Base-by-base conservation (phyloP, 2,329 filamentous ascomycete genomes). In the Dactylellina haptotyla region DNA sequence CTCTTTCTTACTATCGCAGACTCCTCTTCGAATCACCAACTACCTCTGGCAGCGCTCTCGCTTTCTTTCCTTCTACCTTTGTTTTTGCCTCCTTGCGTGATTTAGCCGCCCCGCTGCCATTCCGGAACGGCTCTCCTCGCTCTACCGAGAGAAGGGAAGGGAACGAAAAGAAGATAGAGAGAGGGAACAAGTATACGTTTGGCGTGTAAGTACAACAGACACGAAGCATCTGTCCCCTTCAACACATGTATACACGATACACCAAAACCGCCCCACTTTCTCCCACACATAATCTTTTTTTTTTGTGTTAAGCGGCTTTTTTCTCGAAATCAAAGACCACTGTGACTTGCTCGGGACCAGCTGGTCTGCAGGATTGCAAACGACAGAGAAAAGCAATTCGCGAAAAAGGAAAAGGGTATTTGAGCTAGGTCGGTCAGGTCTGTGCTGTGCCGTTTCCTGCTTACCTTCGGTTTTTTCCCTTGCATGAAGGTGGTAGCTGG, bases 391-490 rank as follows among this genome's bases (percentile, higher is more conserved):
- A 12, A n/a, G n/a, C n/a, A n/a, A n/a, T n/a, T n/a, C n/a, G n/a
- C n/a, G 37, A 41, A 41, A 41, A 16, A 41, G 37, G 14, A n/a
- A n/a, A 4, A 4, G 12, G 14, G 37, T 4, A 14, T 16, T 4
- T n/a, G 12, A n/a, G 12, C 37, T 41, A 41, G 14, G 34, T 45
- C 37, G 56, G 39, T 65, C 28, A 45, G 45, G 50, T 58, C 58
- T 51, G 50, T 63, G 51, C 48, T 65, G 48, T 63, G 58, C 65
- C 65, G 65, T 71, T 63, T 69, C 46, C 39, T 67, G 63, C 57
- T 61, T 61, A 61, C 57, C 43, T 61, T 41, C 23, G 57, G n/a
- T n/a, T n/a, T 30, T 41, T 64, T 58, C 62, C 62, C 63, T 67
- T 72, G 67, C 67, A 65, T 72, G 54, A 58, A n/a, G n/a, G n/a